These are phyloP conservation scores for Nicotiana rustica DNA, from an alignment of 305 asterid genomes.

Conservation along the genomic window DNA sequence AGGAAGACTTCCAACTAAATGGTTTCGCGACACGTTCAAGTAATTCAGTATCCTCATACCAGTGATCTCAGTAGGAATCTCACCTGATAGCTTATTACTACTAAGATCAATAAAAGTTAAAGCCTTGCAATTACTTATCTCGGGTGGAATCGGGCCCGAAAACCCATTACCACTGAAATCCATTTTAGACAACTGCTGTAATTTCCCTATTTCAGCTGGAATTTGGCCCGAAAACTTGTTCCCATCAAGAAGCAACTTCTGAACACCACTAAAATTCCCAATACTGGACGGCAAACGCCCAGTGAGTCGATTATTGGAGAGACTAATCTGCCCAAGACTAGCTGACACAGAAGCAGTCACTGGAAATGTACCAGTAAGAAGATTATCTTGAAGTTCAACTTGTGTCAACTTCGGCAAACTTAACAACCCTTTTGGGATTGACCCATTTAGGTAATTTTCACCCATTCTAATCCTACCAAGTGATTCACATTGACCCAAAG, in stretches of 20 bases:
- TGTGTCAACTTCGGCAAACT: slow-evolving; percentile 72
- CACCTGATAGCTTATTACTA: slow-evolving; percentile 74
- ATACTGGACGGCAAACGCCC: slow-evolving; percentile 82
- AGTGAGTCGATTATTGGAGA: slow-evolving; percentile 72
- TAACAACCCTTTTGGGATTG: slow-evolving; percentile 74
- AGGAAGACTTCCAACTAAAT: slow-evolving; percentile 78
- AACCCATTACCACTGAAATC: slow-evolving; percentile 80
- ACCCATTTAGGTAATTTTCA: slow-evolving; percentile 80
- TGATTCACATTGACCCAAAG: slow-evolving; percentile 73
- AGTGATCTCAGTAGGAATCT: slow-evolving; percentile 79
- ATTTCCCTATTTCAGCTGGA: slow-evolving; percentile 77
- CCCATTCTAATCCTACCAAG: slow-evolving; percentile 83
- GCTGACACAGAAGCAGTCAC: slow-evolving; percentile 47
- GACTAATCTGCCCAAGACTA: slow-evolving; percentile 73
- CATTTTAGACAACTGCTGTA: slow-evolving; percentile 87
- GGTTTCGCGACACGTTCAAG: slow-evolving; percentile 78
- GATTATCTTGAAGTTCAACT: slow-evolving; percentile 81
- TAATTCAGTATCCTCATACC: slow-evolving; percentile 84
- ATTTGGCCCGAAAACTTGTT: slow-evolving; percentile 80
- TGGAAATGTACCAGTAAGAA: slow-evolving; percentile 73
- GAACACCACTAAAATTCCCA: slow-evolving; percentile 73
- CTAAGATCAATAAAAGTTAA: slow-evolving; percentile 86
- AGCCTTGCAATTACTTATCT: slow-evolving; percentile 71
- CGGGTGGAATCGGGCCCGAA: slow-evolving; percentile 68
- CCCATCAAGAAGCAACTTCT: slow-evolving; percentile 91